Evolutionary conservation across 371 early-diverging fungal species (phyloP).

Genomic region (Amoeboaphelidium occidentale): DNA sequence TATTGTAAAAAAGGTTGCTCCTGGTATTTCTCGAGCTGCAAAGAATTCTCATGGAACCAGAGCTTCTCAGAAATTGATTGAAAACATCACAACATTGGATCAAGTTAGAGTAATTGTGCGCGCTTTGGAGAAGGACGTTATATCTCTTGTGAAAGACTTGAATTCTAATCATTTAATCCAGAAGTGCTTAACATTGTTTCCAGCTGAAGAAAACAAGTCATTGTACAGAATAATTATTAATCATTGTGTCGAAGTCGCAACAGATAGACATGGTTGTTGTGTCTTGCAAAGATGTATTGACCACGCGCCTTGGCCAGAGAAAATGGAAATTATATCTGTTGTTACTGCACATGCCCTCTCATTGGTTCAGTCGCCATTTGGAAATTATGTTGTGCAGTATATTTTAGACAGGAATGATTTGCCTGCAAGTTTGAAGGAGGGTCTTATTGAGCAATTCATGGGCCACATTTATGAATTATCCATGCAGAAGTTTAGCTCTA

Average conservation of each 20-base stretch:
- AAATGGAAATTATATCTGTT: conserved; percentile 42
- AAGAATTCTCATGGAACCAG: conserved; percentile 92
- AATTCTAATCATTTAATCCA: conserved; percentile 98
- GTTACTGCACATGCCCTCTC: conserved; percentile 47
- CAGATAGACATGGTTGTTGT: conserved; percentile 92
- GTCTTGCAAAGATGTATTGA: conserved; percentile 92
- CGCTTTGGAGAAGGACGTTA: conserved; percentile 48
- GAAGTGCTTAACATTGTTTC: conserved; percentile 61
- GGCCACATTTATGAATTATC: conserved; percentile 47
- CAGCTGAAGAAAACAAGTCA: conserved; percentile 47
- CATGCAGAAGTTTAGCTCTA: conserved; percentile 72
- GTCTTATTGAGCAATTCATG: conserved; percentile 42
- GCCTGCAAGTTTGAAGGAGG: conserved; percentile 29
- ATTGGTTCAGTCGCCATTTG: conserved; percentile 78
- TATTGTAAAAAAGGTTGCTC: conserved; percentile 40
- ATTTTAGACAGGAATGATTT: conserved; percentile 52
- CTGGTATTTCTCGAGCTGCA: conserved; percentile 46
- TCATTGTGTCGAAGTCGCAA: conserved; percentile 65
- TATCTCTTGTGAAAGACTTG: conserved; percentile 69
- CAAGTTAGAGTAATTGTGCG: conserved; percentile 37
- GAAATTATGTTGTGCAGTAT: conserved; percentile 95
- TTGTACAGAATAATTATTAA: conserved; percentile 62
- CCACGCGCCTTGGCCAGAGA: conserved; percentile 39
- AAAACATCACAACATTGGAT: conserved; percentile 32
- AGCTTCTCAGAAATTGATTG: conserved; percentile 85